Percentiles rank a stretch among this genome's conserved stretches.
phyloP scores from a whole-genome alignment of 441 rosid species.

The Eugenia klotzschiana region DNA sequence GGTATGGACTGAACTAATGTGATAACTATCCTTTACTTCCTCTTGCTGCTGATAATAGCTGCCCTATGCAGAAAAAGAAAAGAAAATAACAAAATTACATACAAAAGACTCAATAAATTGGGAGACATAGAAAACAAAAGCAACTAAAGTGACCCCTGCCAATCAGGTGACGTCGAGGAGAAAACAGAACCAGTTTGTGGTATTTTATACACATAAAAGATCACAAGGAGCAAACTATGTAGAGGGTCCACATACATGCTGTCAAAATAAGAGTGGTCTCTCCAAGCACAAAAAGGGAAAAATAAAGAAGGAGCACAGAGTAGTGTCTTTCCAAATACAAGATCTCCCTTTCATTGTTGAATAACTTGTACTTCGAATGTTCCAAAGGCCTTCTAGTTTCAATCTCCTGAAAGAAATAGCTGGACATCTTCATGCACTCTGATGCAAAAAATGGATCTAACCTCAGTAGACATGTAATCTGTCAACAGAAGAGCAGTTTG shows the following conservation, averaged over 20 bases:
- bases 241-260: not conserved
- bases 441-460: not conserved
- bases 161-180: not conserved
- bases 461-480: not conserved
- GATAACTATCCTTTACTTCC: no score
- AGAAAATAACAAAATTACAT: no score
- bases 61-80: not conserved
- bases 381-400: not conserved
- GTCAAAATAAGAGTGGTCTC: not conserved
- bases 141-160: not conserved
- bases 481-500: not conserved
- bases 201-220: no score
- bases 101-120: not conserved
- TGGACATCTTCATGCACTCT: not conserved
- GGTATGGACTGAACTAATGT: no score
- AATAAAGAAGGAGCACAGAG: not conserved
- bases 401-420: fast-evolving
- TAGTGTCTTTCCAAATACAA: not conserved
- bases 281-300: no score
- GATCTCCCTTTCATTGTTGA: not conserved
- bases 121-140: not conserved
- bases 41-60: no score
- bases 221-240: no score
- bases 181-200: not conserved
- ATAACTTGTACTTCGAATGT: not conserved